These are phyloP conservation scores for Prunus yedoensis DNA, from an alignment of 331 rosid genomes.

Conservation along the genomic window DNA sequence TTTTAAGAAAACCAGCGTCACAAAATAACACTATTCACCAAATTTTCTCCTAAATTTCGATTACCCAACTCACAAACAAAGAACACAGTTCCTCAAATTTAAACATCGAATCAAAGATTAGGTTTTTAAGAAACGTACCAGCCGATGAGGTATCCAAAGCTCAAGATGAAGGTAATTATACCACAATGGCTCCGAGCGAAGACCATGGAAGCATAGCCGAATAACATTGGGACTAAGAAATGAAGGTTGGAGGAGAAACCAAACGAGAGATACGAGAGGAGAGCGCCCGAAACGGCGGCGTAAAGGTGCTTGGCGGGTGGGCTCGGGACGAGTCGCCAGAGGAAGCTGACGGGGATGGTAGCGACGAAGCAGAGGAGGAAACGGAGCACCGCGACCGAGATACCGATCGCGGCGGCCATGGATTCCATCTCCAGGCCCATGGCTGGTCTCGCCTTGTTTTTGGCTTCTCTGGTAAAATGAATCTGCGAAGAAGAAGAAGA, in stretches of 20 bases:
- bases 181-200: conserved; percentile 68
- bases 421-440: conserved; percentile 61
- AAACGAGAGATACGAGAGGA: conserved; percentile 75
- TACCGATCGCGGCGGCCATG: conserved; percentile 61
- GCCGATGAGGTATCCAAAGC: conserved; percentile 84
- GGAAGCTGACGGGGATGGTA: conserved; percentile 74
- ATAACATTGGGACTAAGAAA: conserved; percentile 65
- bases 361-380: conserved; percentile 80
- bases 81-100: background rate
- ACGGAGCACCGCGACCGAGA: conserved; percentile 74
- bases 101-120: background rate
- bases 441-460: background rate
- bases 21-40: background rate
- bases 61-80: background rate
- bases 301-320: conserved; percentile 63
- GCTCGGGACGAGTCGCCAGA: conserved; percentile 68
- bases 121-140: conserved; percentile 45
- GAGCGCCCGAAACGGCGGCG: conserved; percentile 62
- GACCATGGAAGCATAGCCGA: conserved; percentile 83
- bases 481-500: background rate
- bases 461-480: too few relatives aligned
- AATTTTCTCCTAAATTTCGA: background rate
- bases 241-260: conserved; percentile 91
- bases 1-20: background rate
- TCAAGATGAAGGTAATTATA: conserved; percentile 61